A percentile compares a stretch with the other conserved stretches of the same genome.
Evolutionary conservation across 306 rosid genomes (phyloP).

Genomic region (Cucumis sativus): DNA sequence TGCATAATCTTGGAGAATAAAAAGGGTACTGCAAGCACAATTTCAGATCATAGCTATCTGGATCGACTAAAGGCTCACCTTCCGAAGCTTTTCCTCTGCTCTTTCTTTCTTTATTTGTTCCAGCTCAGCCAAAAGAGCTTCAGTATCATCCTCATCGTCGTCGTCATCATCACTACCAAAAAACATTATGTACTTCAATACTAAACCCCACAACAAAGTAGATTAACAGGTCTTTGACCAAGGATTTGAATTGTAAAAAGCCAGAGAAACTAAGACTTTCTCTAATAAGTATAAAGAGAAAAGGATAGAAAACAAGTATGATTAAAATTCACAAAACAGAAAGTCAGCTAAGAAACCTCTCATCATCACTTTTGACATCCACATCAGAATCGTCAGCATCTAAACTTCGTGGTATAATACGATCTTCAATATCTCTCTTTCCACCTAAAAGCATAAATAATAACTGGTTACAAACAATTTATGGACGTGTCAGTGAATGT

Average conservation of each 20-base stretch:
- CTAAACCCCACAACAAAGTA: background rate
- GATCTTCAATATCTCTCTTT: constrained; percentile 68
- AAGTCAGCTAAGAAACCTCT: constrained; percentile 38
- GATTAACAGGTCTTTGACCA: background rate
- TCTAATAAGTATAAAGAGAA: background rate
- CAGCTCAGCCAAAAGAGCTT: constrained; percentile 89
- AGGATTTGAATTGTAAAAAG: background rate
- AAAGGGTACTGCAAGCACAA: background rate
- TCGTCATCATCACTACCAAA: constrained; percentile 37
- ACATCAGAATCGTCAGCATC: constrained; percentile 96
- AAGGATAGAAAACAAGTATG: background rate
- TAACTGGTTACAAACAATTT: background rate
- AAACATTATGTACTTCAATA: background rate
- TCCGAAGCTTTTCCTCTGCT: constrained; percentile 79
- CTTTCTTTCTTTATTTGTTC: constrained; percentile 96
- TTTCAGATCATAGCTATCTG: background rate
- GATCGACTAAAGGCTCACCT: constrained; percentile 29
- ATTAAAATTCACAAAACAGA: background rate
- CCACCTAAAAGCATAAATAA: constrained; percentile 30
- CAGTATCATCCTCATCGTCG: constrained; percentile 67
- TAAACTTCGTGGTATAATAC: constrained; percentile 59
- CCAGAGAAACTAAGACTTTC: background rate
- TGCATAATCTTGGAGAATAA: background rate
- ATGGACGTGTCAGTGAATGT: background rate
- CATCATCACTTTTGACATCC: constrained; percentile 82